Percentiles rank a stretch among this genome's conserved stretches.
Evolutionary conservation across 2,329 filamentous ascomycete species (phyloP).

Genomic region (Epichloe uncinata): DNA sequence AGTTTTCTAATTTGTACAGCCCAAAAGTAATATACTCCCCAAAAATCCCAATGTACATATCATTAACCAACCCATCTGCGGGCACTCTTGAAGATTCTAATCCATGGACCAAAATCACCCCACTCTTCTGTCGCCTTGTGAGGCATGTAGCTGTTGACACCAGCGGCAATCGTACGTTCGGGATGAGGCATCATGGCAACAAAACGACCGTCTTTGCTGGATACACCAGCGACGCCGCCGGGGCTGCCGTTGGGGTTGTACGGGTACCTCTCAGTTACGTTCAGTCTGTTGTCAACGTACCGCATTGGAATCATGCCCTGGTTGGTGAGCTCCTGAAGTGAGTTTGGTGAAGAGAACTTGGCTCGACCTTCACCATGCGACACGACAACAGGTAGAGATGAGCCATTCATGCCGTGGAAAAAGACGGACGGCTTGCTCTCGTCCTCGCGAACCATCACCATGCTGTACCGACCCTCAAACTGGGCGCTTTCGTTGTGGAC

Average conservation of each 20-base stretch:
- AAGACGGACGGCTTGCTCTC: slow-evolving; percentile 56
- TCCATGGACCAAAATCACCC: slow-evolving; percentile 77
- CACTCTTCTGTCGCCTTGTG: slow-evolving; percentile 44
- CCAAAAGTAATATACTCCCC: too few relatives aligned
- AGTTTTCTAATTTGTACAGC: too few relatives aligned
- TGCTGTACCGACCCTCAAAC: slow-evolving; percentile 77
- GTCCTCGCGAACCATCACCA: slow-evolving; percentile 62
- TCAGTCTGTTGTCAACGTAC: slow-evolving; percentile 70
- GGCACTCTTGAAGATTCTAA: slow-evolving; percentile 74
- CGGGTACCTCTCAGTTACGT: slow-evolving; percentile 71
- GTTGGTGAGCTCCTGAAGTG: slow-evolving; percentile 41
- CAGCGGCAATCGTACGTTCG: slow-evolving; percentile 73
- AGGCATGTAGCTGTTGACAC: slow-evolving; percentile 64
- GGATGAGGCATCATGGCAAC: slow-evolving; percentile 90
- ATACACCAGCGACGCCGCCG: slow-evolving; percentile 66
- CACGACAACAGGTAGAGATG: slow-evolving; percentile 70
- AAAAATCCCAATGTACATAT: too few relatives aligned
- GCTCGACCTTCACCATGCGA: slow-evolving; percentile 89
- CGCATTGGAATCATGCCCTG: slow-evolving; percentile 62
- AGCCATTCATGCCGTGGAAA: slow-evolving; percentile 76
- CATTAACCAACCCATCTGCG: slow-evolving; percentile 67
- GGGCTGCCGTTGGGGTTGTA: slow-evolving; percentile 80
- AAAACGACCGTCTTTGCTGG: slow-evolving; percentile 64
- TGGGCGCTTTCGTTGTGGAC: slow-evolving; percentile 75
- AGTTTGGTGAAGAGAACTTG: slow-evolving; percentile 43